These are phyloP conservation scores for Sporothrix curviconia DNA, from an alignment of 2,329 filamentous ascomycete species.

Conservation along the genomic window DNA sequence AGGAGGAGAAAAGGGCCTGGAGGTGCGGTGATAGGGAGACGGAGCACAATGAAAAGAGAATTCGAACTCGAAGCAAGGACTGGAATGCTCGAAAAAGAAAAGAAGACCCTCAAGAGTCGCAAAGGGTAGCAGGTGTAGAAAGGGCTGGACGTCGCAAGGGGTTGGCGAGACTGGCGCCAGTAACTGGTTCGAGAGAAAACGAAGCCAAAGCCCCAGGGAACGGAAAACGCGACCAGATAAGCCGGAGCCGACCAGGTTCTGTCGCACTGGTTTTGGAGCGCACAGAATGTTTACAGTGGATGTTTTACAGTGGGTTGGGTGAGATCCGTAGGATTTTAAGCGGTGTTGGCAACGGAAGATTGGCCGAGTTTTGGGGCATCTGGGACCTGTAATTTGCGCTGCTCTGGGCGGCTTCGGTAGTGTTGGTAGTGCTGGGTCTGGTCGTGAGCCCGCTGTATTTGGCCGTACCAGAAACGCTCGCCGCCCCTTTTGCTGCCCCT, in stretches of 20 bases:
- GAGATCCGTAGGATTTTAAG: not conserved
- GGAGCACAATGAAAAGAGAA: not conserved
- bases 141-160: not conserved
- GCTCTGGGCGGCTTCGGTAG: no score
- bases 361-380: no score
- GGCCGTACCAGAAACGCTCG: no score
- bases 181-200: not conserved
- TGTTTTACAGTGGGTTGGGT: not conserved
- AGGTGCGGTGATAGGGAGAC: not conserved
- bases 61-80: no score
- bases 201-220: conserved; percentile 2
- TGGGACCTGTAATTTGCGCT: no score
- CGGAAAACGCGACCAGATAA: conserved; percentile 9
- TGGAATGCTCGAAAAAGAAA: not conserved
- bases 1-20: not conserved
- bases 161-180: no score
- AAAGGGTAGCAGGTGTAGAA: not conserved
- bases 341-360: no score
- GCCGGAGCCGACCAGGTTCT: not conserved
- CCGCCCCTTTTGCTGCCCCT: not conserved
- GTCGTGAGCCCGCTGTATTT: no score
- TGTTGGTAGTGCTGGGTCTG: no score
- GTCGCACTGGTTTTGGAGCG: not conserved
- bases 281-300: not conserved
- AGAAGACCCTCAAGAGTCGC: not conserved